A percentile compares a stretch with the other conserved stretches of the same genome.
phyloP scores from a whole-genome alignment of 768 basidiomycete species.

The Lactarius evosmus region DNA sequence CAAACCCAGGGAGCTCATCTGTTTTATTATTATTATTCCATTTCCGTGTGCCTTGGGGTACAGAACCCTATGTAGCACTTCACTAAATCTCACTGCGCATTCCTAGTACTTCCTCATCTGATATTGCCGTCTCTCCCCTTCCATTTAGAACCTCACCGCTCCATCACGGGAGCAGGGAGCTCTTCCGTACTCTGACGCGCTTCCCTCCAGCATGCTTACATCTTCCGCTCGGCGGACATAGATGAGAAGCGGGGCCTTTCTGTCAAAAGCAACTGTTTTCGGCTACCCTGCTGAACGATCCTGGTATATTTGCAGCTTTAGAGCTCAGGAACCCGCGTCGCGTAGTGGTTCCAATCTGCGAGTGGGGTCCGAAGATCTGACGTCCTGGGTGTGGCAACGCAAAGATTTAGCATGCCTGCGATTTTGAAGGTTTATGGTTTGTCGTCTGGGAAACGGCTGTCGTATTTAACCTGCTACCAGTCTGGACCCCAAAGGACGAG shows the following conservation, averaged over 20 bases:
- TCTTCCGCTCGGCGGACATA: slow-evolving; percentile 44
- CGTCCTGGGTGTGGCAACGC: slow-evolving; percentile 57
- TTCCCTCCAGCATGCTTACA: slow-evolving; percentile 60
- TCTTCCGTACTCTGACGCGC: slow-evolving; percentile 47
- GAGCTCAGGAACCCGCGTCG: slow-evolving; percentile 79
- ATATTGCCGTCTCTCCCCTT: too few relatives aligned
- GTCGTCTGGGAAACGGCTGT: too few relatives aligned
- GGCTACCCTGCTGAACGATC: slow-evolving; percentile 92
- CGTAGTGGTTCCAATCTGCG: slow-evolving; percentile 69
- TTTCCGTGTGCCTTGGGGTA: too few relatives aligned
- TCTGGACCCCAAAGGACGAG: too few relatives aligned
- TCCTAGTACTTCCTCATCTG: too few relatives aligned
- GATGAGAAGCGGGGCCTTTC: slow-evolving; percentile 57
- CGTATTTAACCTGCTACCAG: too few relatives aligned
- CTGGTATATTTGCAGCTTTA: slow-evolving; percentile 85
- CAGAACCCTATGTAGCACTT: too few relatives aligned
- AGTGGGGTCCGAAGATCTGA: slow-evolving; percentile 34
- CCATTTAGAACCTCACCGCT: too few relatives aligned
- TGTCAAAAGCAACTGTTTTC: slow-evolving; percentile 97
- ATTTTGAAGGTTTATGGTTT: slow-evolving; percentile 58
- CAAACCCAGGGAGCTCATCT: neutral
- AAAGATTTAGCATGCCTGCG: slow-evolving; percentile 78
- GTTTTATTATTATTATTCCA: too few relatives aligned
- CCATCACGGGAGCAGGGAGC: too few relatives aligned
- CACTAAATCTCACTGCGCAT: too few relatives aligned